A percentile compares a stretch with the other conserved stretches of the same genome.
Conservation (phyloP, 2,329 filamentous ascomycete genomes). For the Trichoderma koningiopsis region DNA sequence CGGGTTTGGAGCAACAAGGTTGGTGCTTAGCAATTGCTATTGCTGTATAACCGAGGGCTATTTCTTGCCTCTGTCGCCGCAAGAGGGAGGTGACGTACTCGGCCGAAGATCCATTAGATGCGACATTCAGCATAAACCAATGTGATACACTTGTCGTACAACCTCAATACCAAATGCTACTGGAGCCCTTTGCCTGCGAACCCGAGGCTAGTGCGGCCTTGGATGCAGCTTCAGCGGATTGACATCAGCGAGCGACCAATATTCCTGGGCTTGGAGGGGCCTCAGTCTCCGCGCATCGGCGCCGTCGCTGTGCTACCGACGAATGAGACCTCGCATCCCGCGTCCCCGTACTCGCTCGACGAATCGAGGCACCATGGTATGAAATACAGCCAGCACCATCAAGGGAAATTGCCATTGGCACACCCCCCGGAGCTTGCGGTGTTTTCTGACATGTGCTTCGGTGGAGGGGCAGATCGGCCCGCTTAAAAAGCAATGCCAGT, state of each 20-base stretch:
- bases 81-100: conserved; percentile 4
- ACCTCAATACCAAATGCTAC: neutral
- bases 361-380: neutral
- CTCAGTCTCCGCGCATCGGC: conserved; percentile 23
- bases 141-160: neutral
- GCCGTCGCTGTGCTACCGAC: conserved; percentile 3
- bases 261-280: neutral
- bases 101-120: conserved; percentile 11
- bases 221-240: conserved; percentile 12
- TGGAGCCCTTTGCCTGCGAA: neutral
- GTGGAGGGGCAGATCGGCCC: conserved; percentile 32
- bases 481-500: conserved; percentile 15
- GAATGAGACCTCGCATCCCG: conserved; percentile 17
- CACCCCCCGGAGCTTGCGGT: conserved; percentile 29
- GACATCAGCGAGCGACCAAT: conserved; percentile 23
- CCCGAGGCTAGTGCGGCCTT: conserved; percentile 22
- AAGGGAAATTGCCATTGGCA: conserved; percentile 15
- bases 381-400: neutral
- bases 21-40: neutral
- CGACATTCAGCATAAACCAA: neutral
- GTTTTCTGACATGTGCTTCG: conserved; percentile 35
- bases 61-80: conserved; percentile 9
- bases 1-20: neutral
- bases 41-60: conserved; percentile 1
- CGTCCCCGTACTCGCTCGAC: conserved; percentile 14